Evolutionary conservation across 345 rosid genomes (phyloP).

Genomic region (Arabidopsis suecica): DNA sequence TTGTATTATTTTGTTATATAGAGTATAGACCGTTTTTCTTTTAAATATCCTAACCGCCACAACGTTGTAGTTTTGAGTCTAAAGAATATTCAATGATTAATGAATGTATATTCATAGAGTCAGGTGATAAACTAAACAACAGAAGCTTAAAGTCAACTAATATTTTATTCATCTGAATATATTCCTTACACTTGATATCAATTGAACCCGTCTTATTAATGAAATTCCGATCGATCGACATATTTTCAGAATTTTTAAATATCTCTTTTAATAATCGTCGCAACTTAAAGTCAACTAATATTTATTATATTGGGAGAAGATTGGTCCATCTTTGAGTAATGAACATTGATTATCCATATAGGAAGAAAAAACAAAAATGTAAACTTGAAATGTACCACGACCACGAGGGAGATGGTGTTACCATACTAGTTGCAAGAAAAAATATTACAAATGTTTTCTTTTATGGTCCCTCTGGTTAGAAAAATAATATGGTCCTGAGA

Average conservation of each 20-base stretch:
- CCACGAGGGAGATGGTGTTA: constrained; percentile 45
- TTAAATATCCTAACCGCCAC: background rate
- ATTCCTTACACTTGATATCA: constrained; percentile 18
- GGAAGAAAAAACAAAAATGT: constrained; percentile 28
- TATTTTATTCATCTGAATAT: constrained; percentile 27
- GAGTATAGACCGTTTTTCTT: background rate
- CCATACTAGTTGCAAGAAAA: constrained; percentile 36
- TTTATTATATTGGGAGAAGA: constrained; percentile 17
- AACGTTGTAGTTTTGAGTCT: constrained; percentile 32
- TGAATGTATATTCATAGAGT: background rate
- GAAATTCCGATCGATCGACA: constrained; percentile 3
- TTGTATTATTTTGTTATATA: constrained; percentile 16
- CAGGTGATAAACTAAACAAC: constrained; percentile 21
- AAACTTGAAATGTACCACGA: constrained; percentile 37
- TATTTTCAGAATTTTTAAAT: constrained; percentile 6
- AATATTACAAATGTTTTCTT: background rate
- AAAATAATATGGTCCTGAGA: constrained; percentile 27
- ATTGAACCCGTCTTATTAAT: constrained; percentile 5
- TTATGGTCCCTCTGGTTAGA: constrained; percentile 35
- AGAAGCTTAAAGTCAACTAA: constrained; percentile 35
- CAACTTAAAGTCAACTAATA: constrained; percentile 35
- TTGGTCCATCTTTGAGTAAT: constrained; percentile 26
- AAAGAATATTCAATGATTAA: constrained; percentile 14
- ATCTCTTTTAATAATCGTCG: constrained; percentile 2
- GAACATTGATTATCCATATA: constrained; percentile 6